These are phyloP conservation scores for Malbranchea zuffiana DNA, from an alignment of 2,329 filamentous ascomycete genomes.

Conservation along the genomic window DNA sequence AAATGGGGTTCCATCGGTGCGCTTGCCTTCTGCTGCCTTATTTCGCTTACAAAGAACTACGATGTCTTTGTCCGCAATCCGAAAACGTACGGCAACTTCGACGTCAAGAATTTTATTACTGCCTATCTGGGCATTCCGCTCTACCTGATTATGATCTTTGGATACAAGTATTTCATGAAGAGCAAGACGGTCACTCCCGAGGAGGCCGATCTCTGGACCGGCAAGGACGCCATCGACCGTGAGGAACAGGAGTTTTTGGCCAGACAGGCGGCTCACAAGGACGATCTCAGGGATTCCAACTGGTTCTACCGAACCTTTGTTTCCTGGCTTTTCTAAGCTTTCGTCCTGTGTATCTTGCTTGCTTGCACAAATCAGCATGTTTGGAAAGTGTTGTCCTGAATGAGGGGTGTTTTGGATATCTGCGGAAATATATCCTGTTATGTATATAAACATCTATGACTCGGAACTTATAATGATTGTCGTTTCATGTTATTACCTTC, in stretches of 20 bases:
- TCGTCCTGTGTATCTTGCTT: too few relatives aligned
- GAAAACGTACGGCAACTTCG: conserved; percentile 46
- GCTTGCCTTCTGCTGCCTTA: conserved; percentile 51
- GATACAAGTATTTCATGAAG: conserved; percentile 19
- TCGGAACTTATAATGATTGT: too few relatives aligned
- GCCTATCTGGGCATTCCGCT: conserved; percentile 35
- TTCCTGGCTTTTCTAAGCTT: conserved; percentile 52
- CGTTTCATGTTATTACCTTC: too few relatives aligned
- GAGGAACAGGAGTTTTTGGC: conserved; percentile 65
- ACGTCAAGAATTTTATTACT: conserved; percentile 37
- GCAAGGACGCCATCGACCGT: conserved; percentile 20
- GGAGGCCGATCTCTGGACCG: conserved; percentile 19
- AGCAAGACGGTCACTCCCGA: conserved; percentile 14
- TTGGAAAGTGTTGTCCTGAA: too few relatives aligned
- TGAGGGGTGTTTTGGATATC: too few relatives aligned
- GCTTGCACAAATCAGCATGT: too few relatives aligned
- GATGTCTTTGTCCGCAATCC: conserved; percentile 47
- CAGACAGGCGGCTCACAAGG: conserved; percentile 64
- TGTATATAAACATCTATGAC: too few relatives aligned
- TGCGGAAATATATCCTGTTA: too few relatives aligned
- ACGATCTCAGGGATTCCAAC: conserved; percentile 27
- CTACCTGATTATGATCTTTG: conserved; percentile 30
- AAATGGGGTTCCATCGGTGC: conserved; percentile 50
- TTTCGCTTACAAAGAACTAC: conserved; percentile 74
- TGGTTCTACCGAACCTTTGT: conserved; percentile 51